Conservation (phyloP, 176 grass and related monocot genomes). For the Cenchrus purpureus region DNA sequence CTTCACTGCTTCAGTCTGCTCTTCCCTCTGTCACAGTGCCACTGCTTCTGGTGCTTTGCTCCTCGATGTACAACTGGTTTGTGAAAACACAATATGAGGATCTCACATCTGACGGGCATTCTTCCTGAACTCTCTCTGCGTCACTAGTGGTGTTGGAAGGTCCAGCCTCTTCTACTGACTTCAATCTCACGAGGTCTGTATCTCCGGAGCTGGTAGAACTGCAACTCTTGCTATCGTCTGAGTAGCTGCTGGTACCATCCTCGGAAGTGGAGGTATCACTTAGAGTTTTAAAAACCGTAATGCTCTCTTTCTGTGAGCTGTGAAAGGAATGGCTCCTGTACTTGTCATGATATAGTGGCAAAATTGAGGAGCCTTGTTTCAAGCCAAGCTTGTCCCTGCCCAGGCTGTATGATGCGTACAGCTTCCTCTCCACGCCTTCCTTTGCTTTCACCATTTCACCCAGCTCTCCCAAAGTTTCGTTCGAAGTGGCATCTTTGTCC, state of each 20-base stretch:
- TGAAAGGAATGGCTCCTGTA: constrained; percentile 79
- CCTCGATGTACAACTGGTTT: constrained; percentile 44
- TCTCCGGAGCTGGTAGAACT: constrained; percentile 41
- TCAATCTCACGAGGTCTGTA: constrained; percentile 4
- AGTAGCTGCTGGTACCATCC: constrained; percentile 43
- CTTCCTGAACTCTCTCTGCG: constrained; percentile 19
- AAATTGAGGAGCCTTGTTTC: constrained; percentile 48
- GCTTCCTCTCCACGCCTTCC: constrained; percentile 65
- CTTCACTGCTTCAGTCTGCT: constrained; percentile 16
- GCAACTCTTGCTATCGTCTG: constrained; percentile 33
- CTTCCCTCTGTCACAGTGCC: constrained; percentile 4
- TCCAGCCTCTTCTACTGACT: constrained; percentile 43
- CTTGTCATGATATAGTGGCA: constrained; percentile 65
- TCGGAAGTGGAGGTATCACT: constrained; percentile 56
- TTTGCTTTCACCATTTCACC: constrained; percentile 79
- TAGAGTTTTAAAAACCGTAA: constrained; percentile 56
- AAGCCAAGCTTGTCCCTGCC: constrained; percentile 50
- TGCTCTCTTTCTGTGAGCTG: constrained; percentile 51
- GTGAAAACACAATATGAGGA: constrained; percentile 30
- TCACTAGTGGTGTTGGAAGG: constrained; percentile 36
- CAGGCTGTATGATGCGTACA: constrained; percentile 69
- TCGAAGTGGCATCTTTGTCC: constrained; percentile 49
- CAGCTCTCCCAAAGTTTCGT: constrained; percentile 57
- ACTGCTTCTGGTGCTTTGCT: constrained; percentile 15
- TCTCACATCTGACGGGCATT: constrained; percentile 27